A percentile compares a stretch with the other conserved stretches of the same genome.
These are phyloP conservation scores for Coelastrella sp. DNA, from an alignment of 139 green algal genomes.

Conservation along the genomic window DNA sequence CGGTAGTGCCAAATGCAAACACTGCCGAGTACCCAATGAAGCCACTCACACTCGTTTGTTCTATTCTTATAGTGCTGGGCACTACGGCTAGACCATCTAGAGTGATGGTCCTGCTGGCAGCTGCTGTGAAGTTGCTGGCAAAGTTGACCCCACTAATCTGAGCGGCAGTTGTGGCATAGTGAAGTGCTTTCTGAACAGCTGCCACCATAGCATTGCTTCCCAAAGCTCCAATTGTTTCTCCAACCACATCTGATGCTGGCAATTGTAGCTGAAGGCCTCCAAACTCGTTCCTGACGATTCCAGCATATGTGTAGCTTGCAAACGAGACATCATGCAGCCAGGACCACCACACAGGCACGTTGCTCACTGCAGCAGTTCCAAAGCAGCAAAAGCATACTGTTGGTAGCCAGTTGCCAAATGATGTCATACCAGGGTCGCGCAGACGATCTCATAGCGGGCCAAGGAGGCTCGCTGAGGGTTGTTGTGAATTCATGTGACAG, in stretches of 20 bases:
- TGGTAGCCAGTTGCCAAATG: no score
- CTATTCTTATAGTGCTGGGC: background rate
- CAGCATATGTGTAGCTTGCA: conserved; percentile 31
- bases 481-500: no score
- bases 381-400: background rate
- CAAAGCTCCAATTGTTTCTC: background rate
- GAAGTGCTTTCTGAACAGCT: background rate
- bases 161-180: background rate
- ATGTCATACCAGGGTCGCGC: no score
- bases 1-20: background rate
- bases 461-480: no score
- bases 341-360: conserved; percentile 15
- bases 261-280: conserved; percentile 7
- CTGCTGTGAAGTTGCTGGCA: background rate
- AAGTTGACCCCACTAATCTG: background rate
- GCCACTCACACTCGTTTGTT: background rate
- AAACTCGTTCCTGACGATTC: conserved; percentile 41
- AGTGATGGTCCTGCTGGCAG: conserved; percentile 9
- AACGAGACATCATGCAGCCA: conserved; percentile 20
- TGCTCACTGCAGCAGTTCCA: conserved; percentile 5
- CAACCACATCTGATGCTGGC: background rate
- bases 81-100: conserved; percentile 23
- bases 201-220: background rate
- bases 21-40: background rate
- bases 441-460: no score